Percentiles rank a stretch among this genome's conserved stretches.
Conservation (phyloP, 768 basidiomycete genomes). For the Leccinum incarnatum region DNA sequence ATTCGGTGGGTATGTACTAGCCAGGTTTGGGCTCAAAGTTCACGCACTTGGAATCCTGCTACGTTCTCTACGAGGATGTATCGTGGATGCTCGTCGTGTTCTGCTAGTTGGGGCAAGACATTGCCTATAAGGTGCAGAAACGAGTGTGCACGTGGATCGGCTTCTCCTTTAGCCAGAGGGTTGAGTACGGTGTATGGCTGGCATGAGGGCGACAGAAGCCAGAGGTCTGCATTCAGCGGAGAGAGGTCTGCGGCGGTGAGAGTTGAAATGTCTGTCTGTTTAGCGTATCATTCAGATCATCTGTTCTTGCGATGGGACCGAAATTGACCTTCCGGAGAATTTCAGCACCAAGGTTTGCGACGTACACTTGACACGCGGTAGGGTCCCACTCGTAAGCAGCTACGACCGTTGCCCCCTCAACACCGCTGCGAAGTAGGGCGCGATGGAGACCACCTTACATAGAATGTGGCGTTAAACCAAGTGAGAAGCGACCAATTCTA, state of each 20-base stretch:
- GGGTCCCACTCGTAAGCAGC: constrained; percentile 87
- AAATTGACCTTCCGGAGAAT: constrained; percentile 39
- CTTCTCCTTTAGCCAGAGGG: constrained; percentile 63
- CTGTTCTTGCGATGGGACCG: background rate
- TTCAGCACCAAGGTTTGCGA: constrained; percentile 50
- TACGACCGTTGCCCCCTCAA: constrained; percentile 44
- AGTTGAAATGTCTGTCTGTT: constrained; percentile 58
- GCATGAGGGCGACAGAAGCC: constrained; percentile 81
- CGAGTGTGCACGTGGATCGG: constrained; percentile 71
- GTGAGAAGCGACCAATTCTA: background rate
- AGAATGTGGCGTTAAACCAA: constrained; percentile 1
- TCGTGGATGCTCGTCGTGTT: constrained; percentile 45
- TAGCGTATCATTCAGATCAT: constrained; percentile 1
- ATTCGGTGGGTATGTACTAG: constrained; percentile 6
- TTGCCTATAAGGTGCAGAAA: constrained; percentile 68
- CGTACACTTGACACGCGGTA: constrained; percentile 67
- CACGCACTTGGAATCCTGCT: constrained; percentile 73
- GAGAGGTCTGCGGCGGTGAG: constrained; percentile 50
- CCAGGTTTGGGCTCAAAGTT: background rate
- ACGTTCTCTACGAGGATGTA: constrained; percentile 77
- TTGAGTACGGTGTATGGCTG: constrained; percentile 84
- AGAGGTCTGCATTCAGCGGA: constrained; percentile 52
- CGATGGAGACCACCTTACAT: constrained; percentile 66
- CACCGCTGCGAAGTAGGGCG: constrained; percentile 53
- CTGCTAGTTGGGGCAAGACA: constrained; percentile 59